phyloP scores from a whole-genome alignment of 306 rosid genomes.

The Lablab purpureus region DNA sequence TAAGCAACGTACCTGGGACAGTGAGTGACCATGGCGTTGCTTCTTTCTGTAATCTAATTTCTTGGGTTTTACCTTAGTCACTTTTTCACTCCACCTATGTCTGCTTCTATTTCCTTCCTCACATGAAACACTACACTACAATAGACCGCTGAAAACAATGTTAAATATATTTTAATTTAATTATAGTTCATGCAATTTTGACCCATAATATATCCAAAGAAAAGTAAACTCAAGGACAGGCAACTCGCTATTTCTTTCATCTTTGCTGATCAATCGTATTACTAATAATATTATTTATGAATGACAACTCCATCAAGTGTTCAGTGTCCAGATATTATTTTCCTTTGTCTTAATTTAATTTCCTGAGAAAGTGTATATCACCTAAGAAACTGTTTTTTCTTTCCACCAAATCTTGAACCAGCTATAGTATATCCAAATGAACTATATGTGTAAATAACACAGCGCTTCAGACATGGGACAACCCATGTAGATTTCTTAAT shows the following conservation, averaged over 20 bases:
- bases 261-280: not conserved
- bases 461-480: not conserved
- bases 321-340: too few species aligned
- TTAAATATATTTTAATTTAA: not conserved
- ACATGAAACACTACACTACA: not conserved
- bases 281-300: too few species aligned
- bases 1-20: slow-evolving; percentile 14
- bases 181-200: not conserved
- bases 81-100: not conserved
- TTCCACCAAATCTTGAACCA: too few species aligned
- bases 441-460: not conserved
- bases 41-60: slow-evolving; percentile 8
- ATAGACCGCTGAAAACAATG: not conserved
- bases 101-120: slow-evolving; percentile 9
- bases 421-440: not conserved
- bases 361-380: too few species aligned
- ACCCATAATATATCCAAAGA: not conserved
- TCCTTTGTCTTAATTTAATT: too few species aligned
- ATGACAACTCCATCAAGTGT: too few species aligned
- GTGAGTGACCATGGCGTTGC: slow-evolving; percentile 17
- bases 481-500: not conserved
- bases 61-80: not conserved
- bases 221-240: not conserved
- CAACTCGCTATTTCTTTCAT: not conserved
- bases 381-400: too few species aligned